Evolutionary conservation across 495 filamentous ascomycete genomes (phyloP).

Genomic region (Talaromyces ruber): DNA sequence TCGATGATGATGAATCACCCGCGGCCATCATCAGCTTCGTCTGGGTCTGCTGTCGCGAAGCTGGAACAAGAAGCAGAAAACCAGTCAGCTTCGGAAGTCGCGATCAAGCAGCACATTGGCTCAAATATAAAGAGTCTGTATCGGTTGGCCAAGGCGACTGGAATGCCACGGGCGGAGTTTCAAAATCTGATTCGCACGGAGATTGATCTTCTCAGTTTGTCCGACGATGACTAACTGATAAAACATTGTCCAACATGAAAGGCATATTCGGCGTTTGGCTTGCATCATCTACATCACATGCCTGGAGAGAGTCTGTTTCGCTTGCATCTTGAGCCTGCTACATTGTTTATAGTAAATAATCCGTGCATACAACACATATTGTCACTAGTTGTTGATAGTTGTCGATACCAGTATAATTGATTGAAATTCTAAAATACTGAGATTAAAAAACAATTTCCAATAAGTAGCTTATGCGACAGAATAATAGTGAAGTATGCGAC

Average conservation of each 20-base stretch:
- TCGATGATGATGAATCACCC: slow-evolving; percentile 30
- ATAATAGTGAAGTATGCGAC: not conserved
- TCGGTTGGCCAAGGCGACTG: slow-evolving; percentile 66
- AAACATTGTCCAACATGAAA: not conserved
- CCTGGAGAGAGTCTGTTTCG: not conserved
- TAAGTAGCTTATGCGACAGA: not conserved
- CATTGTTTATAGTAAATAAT: not conserved
- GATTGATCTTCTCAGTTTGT: slow-evolving; percentile 63
- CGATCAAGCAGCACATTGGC: slow-evolving; percentile 81
- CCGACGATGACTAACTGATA: slow-evolving; percentile 53
- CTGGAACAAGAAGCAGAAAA: slow-evolving; percentile 57
- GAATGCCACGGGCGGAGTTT: slow-evolving; percentile 80
- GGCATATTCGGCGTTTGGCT: not conserved
- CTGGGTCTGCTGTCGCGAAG: slow-evolving; percentile 51
- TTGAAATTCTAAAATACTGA: not conserved
- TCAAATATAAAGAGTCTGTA: slow-evolving; percentile 85
- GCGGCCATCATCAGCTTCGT: slow-evolving; percentile 41
- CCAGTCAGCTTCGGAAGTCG: slow-evolving; percentile 63
- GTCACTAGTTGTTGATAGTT: not conserved
- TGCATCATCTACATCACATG: not conserved
- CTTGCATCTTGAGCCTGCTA: not conserved
- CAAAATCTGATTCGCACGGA: slow-evolving; percentile 72
- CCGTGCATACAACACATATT: not conserved
- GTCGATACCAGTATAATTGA: not conserved
- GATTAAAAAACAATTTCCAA: not conserved